Evolutionary conservation across 768 basidiomycete genomes (phyloP).

Genomic region (Phlegmacium glaucopus): DNA sequence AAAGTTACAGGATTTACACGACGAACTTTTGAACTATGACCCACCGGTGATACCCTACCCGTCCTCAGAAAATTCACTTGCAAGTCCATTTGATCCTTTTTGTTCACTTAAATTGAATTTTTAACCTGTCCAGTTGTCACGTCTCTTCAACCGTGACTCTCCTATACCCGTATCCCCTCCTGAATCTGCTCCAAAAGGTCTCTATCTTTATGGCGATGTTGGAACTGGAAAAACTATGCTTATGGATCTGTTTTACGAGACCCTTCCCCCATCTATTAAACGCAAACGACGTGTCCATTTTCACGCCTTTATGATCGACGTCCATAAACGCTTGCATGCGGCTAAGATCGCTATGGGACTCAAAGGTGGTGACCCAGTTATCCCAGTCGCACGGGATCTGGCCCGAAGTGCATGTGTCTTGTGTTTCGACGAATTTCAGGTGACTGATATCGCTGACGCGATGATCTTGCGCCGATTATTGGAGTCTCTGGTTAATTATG

Average conservation of each 20-base stretch:
- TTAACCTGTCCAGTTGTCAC: constrained; percentile 38
- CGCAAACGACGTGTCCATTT: constrained; percentile 93
- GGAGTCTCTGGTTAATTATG: constrained; percentile 81
- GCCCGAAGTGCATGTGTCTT: constrained; percentile 82
- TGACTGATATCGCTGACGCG: constrained; percentile 96
- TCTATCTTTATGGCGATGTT: constrained; percentile 96
- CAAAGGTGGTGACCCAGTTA: constrained; percentile 75
- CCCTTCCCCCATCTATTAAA: constrained; percentile 63
- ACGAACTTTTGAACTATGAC: constrained; percentile 63
- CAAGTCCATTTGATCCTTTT: constrained; percentile 19
- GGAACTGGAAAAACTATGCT: constrained; percentile 99
- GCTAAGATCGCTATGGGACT: constrained; percentile 71
- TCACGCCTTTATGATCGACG: constrained; percentile 99
- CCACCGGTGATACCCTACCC: constrained; percentile 59
- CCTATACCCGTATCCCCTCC: constrained; percentile 39
- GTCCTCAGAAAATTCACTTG: constrained; percentile 35
- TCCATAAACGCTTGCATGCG: constrained; percentile 88
- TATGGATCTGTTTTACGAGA: constrained; percentile 95
- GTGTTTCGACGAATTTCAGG: constrained; percentile 99
- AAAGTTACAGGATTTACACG: constrained; percentile 77
- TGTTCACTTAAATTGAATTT: constrained; percentile 7
- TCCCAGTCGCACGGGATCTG: constrained; percentile 83
- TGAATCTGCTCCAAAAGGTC: constrained; percentile 68
- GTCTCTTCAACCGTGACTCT: constrained; percentile 39
- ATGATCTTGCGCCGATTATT: constrained; percentile 94